Evolutionary conservation across 805 yeast species (phyloP), one percentile per base, ranked within the genome.

Genomic region (Komagataella pastoris): DNA sequence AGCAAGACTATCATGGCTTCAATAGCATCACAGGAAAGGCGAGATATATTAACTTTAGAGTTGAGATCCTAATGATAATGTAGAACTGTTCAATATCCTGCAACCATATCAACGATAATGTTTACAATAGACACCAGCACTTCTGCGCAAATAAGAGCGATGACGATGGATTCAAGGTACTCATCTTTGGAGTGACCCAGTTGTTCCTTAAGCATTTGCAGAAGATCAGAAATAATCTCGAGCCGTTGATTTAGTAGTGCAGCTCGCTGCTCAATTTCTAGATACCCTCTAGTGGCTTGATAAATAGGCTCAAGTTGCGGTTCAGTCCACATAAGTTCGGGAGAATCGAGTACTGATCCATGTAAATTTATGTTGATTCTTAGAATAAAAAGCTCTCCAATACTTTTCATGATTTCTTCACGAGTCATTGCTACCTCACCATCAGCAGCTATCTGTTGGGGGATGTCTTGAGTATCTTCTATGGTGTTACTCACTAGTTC

Each of bases 321-420:
- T 65, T 93, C 98, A 0, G 97, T 81, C 99, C 99, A 93, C 97
- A 93, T 89, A 53, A 93, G 78, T 65, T 93, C 99, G 1, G 99
- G 99, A 1, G 96, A 87, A 65, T 93, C 99, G 55, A 93, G 72
- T 24, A 93, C 95, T 0, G 91, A 83, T 0, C 93, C 93, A 68
- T 86, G 93, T 51, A 86, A 69, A 60, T 86, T 86, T 54, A 86
- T 86, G 63, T 86, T 86, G 48, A 86, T 86, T 55, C 95, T 67
- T 57, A 93, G 70, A 54, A 93, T 93, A 65, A 93, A 93, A 55
- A 93, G 75, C 66, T 93, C 98, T 10, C 99, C 99, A 53, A 93
- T 93, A 53, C 93, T 84, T 69, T 89, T 93, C 98, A 93, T 93
- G 52, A 93, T 93, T 58, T 90, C 96, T 59, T 84, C 91, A 60